Base-by-base conservation (phyloP, 1,284 basidiomycete genomes). In the Ustilago loliicola region DNA sequence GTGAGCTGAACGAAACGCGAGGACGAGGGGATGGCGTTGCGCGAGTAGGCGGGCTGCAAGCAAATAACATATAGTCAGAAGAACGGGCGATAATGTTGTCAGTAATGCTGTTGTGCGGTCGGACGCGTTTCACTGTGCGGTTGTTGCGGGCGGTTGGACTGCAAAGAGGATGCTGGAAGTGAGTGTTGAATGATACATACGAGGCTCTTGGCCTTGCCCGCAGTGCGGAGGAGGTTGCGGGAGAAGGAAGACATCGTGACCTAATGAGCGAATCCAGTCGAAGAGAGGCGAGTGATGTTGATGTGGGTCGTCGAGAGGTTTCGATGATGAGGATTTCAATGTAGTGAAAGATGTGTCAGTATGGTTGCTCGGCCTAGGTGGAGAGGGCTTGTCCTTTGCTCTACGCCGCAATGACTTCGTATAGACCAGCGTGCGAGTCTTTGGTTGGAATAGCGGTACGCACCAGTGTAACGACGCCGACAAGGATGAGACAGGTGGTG, bases 1-100 rank as follows among this genome's bases (percentile, higher is more conserved):
- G 80, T 72, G 64, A 81, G 64, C 67, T 80, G 78, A 51, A 81
- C 80, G 58, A 76, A 80, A 54, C 80, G 78, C 36, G 78, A 72
- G 3, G 74, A 73, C 11, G 80, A 75, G 32, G 77, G 75, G 61
- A 77, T 67, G 61, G 72, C 77, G 54, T 70, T 74, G 58, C 73
- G 71, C 34, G 77, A 79, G 66, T 78, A 74, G 53, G 73, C 69
- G 51, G 78, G 77, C 42, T 45, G 42, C 11, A 6, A 45, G 7
- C n/a, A 23, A 34, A n/a, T 55, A 29, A 55, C 5, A 29, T 15
- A 38, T 7, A 38, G 36, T 38, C 36, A 40, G 21, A 57, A n/a
- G 32, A 60, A 25, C 19, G 15, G 36, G 13, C n/a, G 48, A 30
- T 11, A 21, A 2, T 6, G 34, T 34, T 61, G 48, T 61, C 48